These are phyloP conservation scores for Aethionema arabicum DNA, from an alignment of 345 rosid genomes.

Conservation along the genomic window DNA sequence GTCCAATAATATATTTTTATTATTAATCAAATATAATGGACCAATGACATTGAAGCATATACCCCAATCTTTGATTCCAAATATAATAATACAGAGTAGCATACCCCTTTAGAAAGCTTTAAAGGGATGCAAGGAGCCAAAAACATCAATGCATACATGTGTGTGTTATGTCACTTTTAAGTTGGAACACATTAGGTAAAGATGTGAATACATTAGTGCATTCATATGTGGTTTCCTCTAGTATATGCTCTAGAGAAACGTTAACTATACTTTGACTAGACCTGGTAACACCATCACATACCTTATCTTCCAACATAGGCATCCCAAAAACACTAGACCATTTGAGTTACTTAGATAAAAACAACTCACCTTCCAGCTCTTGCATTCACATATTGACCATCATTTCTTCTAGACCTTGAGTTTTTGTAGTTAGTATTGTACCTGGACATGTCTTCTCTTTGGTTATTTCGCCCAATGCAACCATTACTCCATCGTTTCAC, in stretches of 20 bases:
- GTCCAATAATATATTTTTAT: slow-evolving; percentile 14
- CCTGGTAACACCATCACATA: background rate
- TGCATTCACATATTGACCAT: slow-evolving; percentile 30
- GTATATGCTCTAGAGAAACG: slow-evolving; percentile 15
- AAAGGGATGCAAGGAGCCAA: slow-evolving; percentile 32
- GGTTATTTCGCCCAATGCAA: slow-evolving; percentile 44
- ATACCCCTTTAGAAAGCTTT: slow-evolving; percentile 24
- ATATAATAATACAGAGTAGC: slow-evolving; percentile 12
- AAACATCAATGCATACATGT: slow-evolving; percentile 27
- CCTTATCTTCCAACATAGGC: too few species aligned
- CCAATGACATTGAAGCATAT: slow-evolving; percentile 37
- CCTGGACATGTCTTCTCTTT: slow-evolving; percentile 47
- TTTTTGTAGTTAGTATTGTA: slow-evolving; percentile 41
- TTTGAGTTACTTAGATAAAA: slow-evolving; percentile 32
- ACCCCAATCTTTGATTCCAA: slow-evolving; percentile 19
- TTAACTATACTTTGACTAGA: too few species aligned
- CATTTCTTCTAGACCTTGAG: slow-evolving; percentile 43
- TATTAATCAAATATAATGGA: slow-evolving; percentile 26
- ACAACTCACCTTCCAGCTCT: slow-evolving; percentile 49
- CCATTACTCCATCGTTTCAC: slow-evolving; percentile 33
- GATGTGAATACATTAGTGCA: background rate
- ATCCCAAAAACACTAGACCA: slow-evolving; percentile 4
- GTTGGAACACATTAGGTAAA: slow-evolving; percentile 23
- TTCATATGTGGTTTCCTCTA: background rate
- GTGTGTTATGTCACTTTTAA: slow-evolving; percentile 19